These are phyloP conservation scores for Angomonas ambiguus DNA, from an alignment of 208 protist genomes.

Conservation along the genomic window DNA sequence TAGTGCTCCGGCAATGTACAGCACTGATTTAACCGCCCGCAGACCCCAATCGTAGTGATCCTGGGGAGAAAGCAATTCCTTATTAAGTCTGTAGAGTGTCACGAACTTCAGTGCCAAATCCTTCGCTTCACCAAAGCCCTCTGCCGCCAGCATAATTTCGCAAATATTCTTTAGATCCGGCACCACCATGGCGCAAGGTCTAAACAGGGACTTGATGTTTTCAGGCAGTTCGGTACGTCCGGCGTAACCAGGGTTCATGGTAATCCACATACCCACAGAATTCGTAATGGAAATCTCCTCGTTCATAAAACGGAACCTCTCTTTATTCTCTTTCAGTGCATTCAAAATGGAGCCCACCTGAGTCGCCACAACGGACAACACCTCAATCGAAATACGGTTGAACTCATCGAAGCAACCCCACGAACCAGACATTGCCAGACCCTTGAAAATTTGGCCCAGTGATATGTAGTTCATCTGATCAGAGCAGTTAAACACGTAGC, in stretches of 20 bases:
- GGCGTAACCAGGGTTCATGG: constrained; percentile 97
- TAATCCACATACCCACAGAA: constrained; percentile 96
- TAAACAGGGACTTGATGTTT: constrained; percentile 97
- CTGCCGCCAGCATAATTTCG: constrained; percentile 98
- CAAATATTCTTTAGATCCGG: constrained; percentile 98
- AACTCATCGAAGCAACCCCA: constrained; percentile 98
- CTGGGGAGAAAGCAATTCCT: constrained; percentile 96
- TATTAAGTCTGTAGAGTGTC: constrained; percentile 96
- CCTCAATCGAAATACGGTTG: constrained; percentile 95
- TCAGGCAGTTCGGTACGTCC: constrained; percentile 97
- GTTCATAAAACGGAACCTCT: constrained; percentile 94
- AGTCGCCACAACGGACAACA: constrained; percentile 98
- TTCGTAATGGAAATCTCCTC: constrained; percentile 91
- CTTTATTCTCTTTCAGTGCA: constrained; percentile 95
- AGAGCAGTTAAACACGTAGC: constrained; percentile 97
- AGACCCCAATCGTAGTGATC: constrained; percentile 99
- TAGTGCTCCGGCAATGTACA: constrained; percentile 96
- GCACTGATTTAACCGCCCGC: constrained; percentile 97
- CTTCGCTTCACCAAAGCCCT: constrained; percentile 96
- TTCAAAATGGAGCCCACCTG: constrained; percentile 98
- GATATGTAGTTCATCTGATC: constrained; percentile 99
- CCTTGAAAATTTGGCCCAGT: constrained; percentile 97
- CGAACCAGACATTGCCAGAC: constrained; percentile 93
- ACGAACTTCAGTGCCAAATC: constrained; percentile 98
- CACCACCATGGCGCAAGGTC: constrained; percentile 97